Conservation (phyloP, 768 basidiomycete genomes). For the Suillus plorans region DNA sequence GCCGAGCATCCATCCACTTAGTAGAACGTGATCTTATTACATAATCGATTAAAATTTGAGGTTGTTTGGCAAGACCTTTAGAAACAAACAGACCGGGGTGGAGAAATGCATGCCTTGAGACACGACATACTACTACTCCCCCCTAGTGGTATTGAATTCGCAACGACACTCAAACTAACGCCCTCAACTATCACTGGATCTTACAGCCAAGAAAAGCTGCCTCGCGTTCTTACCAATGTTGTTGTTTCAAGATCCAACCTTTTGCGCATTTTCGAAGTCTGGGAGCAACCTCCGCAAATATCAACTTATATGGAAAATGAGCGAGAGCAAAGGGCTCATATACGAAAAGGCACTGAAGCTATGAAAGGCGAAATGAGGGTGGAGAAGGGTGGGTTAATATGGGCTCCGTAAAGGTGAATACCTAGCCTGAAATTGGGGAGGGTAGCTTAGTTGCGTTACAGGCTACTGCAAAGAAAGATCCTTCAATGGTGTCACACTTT, state of each 20-base stretch:
- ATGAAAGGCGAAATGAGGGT: constrained; percentile 70
- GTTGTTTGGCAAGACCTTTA: no score
- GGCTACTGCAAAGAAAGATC: constrained; percentile 52
- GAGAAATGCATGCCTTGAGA: constrained; percentile 67
- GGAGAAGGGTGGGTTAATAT: constrained; percentile 81
- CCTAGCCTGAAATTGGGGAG: constrained; percentile 16
- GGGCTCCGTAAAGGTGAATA: constrained; percentile 72
- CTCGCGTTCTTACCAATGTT: constrained; percentile 57
- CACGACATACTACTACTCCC: constrained; percentile 67
- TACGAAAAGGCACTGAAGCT: constrained; percentile 67
- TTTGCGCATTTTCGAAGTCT: constrained; percentile 85
- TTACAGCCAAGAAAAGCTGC: constrained; percentile 20
- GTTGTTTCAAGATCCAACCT: constrained; percentile 84
- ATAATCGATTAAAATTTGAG: no score
- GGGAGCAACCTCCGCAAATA: constrained; percentile 65
- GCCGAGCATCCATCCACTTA: no score
- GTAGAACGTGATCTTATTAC: no score
- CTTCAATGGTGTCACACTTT: constrained; percentile 63
- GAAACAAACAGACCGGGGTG: not conserved
- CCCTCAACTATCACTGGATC: constrained; percentile 47
- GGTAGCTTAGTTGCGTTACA: constrained; percentile 30
- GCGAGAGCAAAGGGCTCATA: constrained; percentile 51
- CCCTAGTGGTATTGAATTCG: constrained; percentile 81
- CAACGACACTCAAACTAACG: constrained; percentile 69
- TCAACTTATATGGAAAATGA: constrained; percentile 59